Evolutionary conservation across 2,329 filamentous ascomycete species (phyloP), one percentile per base, ranked within the genome.

Genomic region (Ascocoryne sarcoides): DNA sequence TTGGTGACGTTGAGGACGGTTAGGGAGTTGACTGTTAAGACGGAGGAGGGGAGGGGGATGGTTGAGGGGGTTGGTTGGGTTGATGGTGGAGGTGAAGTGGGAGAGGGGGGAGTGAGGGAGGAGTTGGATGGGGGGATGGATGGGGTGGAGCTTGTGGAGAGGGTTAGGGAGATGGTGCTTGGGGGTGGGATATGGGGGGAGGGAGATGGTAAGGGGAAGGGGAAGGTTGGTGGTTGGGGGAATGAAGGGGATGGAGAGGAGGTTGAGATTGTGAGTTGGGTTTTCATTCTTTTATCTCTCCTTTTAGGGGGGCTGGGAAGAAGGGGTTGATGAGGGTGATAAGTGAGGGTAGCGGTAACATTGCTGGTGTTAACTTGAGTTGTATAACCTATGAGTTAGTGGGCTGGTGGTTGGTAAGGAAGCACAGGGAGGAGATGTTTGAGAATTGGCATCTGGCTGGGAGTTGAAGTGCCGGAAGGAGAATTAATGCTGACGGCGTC

Each of bases 211-310:
- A n/a, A n/a, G n/a, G n/a, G n/a, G n/a, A n/a, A n/a, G n/a, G 18
- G 17, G 31, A 10, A 38, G 29, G 36, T 32, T 28, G 10, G 10
- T 10, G 19, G 7, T 18, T 32, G 38, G 18, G 46, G 29, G 29
- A 36, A 21, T 31, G 47, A 33, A 10, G 46, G 44, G 18, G 44
- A 47, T 37, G 20, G 23, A 26, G 48, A 46, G 19, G 49, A 49
- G 28, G 38, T 52, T 45, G 52, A 56, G 37, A 46, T 46, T 39
- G 54, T 57, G 37, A 49, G 53, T 53, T 30, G 30, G 10, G 8
- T 37, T 36, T 39, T 33, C 31, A 10, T 32, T 15, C 41, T 39
- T 20, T 15, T 36, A 12, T 37, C 30, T 21, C 15, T 45, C 32
- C 28, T 18, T 38, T 42, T 48, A 32, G 4, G 4, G n/a, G 15